These are phyloP conservation scores for Tillandsia leiboldiana DNA, from an alignment of 176 grass and related monocot genomes.

Conservation along the genomic window DNA sequence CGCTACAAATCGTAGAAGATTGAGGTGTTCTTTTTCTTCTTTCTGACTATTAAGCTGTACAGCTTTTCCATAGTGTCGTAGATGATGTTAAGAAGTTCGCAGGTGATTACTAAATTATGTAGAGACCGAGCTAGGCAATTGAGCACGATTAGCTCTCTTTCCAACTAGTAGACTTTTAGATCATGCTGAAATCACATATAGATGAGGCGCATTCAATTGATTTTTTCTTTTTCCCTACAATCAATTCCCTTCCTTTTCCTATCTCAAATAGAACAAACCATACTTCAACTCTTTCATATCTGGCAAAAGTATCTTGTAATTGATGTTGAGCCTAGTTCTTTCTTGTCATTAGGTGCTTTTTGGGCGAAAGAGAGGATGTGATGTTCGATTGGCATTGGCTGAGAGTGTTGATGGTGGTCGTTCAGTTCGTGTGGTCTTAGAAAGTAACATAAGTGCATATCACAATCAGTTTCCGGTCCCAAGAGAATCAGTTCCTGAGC, in stretches of 20 bases:
- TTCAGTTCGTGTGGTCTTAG: constrained; percentile 1
- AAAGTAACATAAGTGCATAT: background rate
- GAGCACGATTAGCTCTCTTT: too few species aligned
- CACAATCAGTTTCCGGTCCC: background rate
- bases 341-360: constrained; percentile 7
- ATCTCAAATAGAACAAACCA: background rate
- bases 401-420: background rate
- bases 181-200: too few species aligned
- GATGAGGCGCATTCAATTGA: too few species aligned
- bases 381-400: constrained; percentile 1
- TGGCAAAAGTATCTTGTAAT: background rate
- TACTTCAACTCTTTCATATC: too few species aligned
- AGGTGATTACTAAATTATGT: too few species aligned
- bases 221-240: background rate
- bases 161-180: too few species aligned
- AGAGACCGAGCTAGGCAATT: too few species aligned
- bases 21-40: too few species aligned
- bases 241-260: background rate
- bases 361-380: background rate
- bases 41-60: too few species aligned
- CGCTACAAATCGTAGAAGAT: too few species aligned
- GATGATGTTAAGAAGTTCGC: too few species aligned
- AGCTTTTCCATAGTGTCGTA: too few species aligned
- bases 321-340: background rate
- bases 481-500: background rate